Evolutionary conservation across 805 yeast genomes (phyloP), one percentile per base, ranked within the genome.

Genomic region (Metschnikowia kunwiensis): DNA sequence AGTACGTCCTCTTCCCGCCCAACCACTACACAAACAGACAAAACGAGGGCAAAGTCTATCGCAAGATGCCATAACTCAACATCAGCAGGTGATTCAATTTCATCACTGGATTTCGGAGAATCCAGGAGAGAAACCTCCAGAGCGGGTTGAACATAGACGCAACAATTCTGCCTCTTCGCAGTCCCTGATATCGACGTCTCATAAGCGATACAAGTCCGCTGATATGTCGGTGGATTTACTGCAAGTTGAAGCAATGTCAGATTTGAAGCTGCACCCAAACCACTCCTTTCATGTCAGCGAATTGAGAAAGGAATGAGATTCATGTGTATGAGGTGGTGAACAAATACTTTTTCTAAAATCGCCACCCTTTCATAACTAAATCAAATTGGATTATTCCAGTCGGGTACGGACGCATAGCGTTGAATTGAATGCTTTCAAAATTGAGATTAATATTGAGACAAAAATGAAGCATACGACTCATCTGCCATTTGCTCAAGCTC

Each of bases 41-140:
- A 49, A 45, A 36, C 58, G 51, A 49, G 47, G 46, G 14, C 60
- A 53, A 29, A 63, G 58, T 5, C 68, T 65, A 21, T 53, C 61
- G 13, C 73, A 62, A 42, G 74, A 69, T 43, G 59, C 68, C 20
- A 66, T 68, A 72, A 60, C 71, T 10, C 63, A 68, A 13, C 63
- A 70, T 42, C 78, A 74, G 49, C 76, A 72, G 41, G 60, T 73
- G 7, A 70, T 74, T 21, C 80, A 74, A 47, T 75, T 75, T 53
- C 78, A 75, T 46, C 80, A 75, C 51, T 75, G 80, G 79, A 69
- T 69, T 39, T 78, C 77, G 0, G 72, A 64, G 31, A 55, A 51
- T 18, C 54, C 61, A 2, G 54, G 49, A 16, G 43, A 38, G 2
- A 18, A n/a, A 19, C 24, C 23, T 3, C 10, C 36, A 5, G 46